These are phyloP conservation scores for Gyrodon lividus DNA, from an alignment of 768 basidiomycete genomes.

Conservation along the genomic window DNA sequence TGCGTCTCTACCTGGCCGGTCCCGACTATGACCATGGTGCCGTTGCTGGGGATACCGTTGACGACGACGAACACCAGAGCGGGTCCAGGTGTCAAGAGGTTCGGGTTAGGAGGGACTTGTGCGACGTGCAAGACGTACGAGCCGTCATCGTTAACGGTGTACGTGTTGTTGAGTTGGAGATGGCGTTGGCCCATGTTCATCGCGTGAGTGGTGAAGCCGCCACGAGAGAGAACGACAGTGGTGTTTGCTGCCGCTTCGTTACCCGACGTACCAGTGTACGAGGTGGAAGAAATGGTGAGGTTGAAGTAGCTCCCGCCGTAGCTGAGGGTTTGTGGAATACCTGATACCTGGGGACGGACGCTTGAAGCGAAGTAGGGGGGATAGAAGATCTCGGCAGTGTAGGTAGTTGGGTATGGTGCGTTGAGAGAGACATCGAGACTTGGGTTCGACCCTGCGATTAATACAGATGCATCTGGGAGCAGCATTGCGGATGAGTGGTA, in stretches of 20 bases:
- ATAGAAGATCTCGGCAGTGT: conserved; percentile 86
- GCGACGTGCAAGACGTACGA: conserved; percentile 76
- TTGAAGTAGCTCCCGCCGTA: conserved; percentile 87
- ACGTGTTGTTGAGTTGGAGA: conserved; percentile 82
- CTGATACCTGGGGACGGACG: conserved; percentile 65
- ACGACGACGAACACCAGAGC: conserved; percentile 81
- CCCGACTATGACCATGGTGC: conserved; percentile 74
- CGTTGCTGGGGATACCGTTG: conserved; percentile 81
- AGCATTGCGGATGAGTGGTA: conserved; percentile 94
- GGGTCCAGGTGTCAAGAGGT: conserved; percentile 88
- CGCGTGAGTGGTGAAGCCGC: conserved; percentile 81
- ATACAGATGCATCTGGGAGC: conserved; percentile 80
- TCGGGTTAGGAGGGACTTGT: conserved; percentile 81
- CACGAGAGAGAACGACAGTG: conserved; percentile 76
- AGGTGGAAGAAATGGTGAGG: conserved; percentile 61
- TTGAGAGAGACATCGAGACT: conserved; percentile 75
- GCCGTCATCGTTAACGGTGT: conserved; percentile 75
- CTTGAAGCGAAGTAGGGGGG: conserved; percentile 79
- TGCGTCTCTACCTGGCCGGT: conserved; percentile 77
- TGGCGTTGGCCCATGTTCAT: conserved; percentile 89
- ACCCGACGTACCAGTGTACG: conserved; percentile 58
- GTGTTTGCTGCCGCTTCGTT: conserved; percentile 74
- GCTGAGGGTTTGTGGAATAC: conserved; percentile 68
- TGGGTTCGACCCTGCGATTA: conserved; percentile 92
- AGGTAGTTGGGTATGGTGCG: conserved; percentile 72